A percentile compares a stretch with the other conserved stretches of the same genome.
Evolutionary conservation across 768 basidiomycete genomes (phyloP).

Genomic region (Phallus indusiatus): DNA sequence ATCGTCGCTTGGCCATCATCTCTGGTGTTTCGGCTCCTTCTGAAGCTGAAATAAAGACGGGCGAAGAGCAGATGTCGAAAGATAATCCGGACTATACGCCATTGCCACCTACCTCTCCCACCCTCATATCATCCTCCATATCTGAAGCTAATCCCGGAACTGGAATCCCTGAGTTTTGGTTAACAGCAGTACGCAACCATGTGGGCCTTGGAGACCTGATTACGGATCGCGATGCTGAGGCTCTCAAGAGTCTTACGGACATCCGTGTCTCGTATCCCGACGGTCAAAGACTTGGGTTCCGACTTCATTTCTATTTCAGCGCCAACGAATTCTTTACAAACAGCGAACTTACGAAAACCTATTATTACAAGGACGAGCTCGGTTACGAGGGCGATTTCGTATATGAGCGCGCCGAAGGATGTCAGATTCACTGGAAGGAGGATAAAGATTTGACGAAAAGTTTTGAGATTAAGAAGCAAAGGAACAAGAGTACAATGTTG

Average conservation of each 20-base stretch:
- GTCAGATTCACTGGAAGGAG: constrained; percentile 93
- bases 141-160: constrained; percentile 19
- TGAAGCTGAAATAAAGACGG: constrained; percentile 72
- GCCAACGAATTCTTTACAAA: constrained; percentile 87
- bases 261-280: constrained; percentile 65
- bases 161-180: constrained; percentile 94
- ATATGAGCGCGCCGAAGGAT: constrained; percentile 89
- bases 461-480: constrained; percentile 97
- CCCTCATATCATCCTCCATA: constrained; percentile 21
- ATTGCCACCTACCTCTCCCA: constrained; percentile 36
- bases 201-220: constrained; percentile 77
- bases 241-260: constrained; percentile 76
- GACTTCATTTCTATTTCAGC: constrained; percentile 72
- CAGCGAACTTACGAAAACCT: constrained; percentile 79
- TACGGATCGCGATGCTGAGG: constrained; percentile 84
- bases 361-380: constrained; percentile 85
- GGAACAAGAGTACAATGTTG: constrained; percentile 81
- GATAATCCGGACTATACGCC: constrained; percentile 65
- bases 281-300: constrained; percentile 71
- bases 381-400: constrained; percentile 96
- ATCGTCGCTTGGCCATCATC: constrained; percentile 79
- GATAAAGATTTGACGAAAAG: constrained; percentile 97
- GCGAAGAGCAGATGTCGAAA: constrained; percentile 61
- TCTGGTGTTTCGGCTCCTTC: constrained; percentile 66
- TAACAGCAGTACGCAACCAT: constrained; percentile 92